Base-by-base conservation (phyloP, 139 green algal genomes). In the Chlamydomonas sp. region DNA sequence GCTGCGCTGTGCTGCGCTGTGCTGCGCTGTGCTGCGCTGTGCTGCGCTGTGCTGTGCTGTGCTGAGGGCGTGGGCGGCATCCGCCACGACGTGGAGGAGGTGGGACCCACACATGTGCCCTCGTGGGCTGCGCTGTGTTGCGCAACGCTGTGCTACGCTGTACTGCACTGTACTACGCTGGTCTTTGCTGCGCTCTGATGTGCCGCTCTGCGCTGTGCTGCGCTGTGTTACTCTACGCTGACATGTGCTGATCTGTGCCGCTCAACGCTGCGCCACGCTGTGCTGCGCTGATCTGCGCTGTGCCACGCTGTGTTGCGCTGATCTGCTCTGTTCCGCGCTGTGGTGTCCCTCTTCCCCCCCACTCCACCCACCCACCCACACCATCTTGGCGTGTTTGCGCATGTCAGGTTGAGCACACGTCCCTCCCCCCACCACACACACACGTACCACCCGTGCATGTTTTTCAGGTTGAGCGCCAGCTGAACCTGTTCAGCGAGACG, bases 31-130 rank as follows among this genome's bases (percentile, higher is more conserved):
- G 50, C 50, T 28, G 50, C 22, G 20, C 20, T 28, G 10, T 61
- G 50, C 50, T 61, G 50, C 30, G 50, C 50, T 61, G 50, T 61
- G 50, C n/a, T n/a, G n/a, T n/a, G n/a, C n/a, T n/a, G n/a, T n/a
- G n/a, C n/a, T n/a, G n/a, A n/a, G n/a, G n/a, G n/a, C 74, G 88
- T 94, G 30, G 59, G 61, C 16, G 86, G 88, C 48, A 90, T 94
- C 64, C 79, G 84, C 16, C 22, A 70, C 29, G 84, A 92, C 72
- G 89, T 92, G 67, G 87, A 95, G 60, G 86, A 88, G 74, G 74
- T 91, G n/a, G n/a, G n/a, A n/a, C 87, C 84, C 31, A 66, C 86
- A 58, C 71, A 63, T 30, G n/a, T 54, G n/a, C n/a, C n/a, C n/a
- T n/a, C n/a, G n/a, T n/a, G 43, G 10, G 43, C 43, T 54, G 43